Conservation (phyloP, 2,329 filamentous ascomycete species). For the Penicillium sp. region DNA sequence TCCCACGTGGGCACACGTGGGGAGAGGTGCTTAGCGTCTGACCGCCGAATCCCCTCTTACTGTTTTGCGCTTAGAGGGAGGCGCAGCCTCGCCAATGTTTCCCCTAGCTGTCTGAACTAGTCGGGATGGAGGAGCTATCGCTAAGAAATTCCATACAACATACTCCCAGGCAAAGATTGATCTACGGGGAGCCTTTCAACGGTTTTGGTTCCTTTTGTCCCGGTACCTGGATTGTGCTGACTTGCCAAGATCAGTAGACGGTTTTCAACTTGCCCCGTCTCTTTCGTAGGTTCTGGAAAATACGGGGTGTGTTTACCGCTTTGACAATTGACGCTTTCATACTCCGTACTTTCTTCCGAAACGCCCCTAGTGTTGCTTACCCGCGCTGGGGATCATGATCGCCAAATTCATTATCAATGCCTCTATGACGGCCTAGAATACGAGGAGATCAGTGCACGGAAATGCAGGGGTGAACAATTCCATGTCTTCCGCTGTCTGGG, state of each 20-base stretch:
- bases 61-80: slow-evolving; percentile 13
- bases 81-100: slow-evolving; percentile 12
- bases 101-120: background rate
- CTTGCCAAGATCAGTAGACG: background rate
- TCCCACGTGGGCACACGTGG: slow-evolving; percentile 40
- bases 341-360: background rate
- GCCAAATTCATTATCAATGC: background rate
- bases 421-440: background rate
- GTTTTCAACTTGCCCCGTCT: background rate
- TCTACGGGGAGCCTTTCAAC: background rate
- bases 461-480: background rate
- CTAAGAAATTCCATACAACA: slow-evolving; percentile 1
- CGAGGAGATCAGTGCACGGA: background rate
- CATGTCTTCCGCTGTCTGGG: background rate
- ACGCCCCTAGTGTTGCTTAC: background rate
- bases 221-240: background rate
- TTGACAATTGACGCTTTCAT: background rate
- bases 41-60: slow-evolving; percentile 13
- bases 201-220: background rate
- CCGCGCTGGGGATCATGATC: background rate
- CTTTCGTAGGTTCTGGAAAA: background rate
- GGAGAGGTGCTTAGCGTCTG: slow-evolving; percentile 24
- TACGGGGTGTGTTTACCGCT: background rate
- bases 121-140: background rate
- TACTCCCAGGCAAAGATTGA: background rate